phyloP scores from a whole-genome alignment of 176 grass and related monocot genomes.

The Raddia distichophylla region DNA sequence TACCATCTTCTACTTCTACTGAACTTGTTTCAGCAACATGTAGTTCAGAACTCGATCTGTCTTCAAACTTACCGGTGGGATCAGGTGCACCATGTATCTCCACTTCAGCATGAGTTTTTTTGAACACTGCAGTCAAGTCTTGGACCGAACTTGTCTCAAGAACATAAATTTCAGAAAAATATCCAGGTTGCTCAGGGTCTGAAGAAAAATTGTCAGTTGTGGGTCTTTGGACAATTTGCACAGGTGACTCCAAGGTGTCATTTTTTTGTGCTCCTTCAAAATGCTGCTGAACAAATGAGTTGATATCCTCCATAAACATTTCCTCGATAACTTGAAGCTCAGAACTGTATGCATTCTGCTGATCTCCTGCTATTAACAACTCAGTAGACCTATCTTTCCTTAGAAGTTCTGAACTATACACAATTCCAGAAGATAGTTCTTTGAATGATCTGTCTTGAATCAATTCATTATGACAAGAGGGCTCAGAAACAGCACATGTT shows the following conservation, averaged over 20 bases:
- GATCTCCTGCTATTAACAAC: neutral
- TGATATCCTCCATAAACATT: conserved; percentile 29
- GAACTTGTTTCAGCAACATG: too few species aligned
- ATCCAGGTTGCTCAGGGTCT: neutral
- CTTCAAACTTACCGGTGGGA: neutral
- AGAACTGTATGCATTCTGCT: neutral
- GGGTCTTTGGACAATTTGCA: neutral
- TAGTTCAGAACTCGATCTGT: neutral
- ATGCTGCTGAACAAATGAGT: conserved; percentile 16
- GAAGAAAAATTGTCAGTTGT: neutral
- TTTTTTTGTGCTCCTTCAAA: neutral
- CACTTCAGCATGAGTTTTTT: neutral
- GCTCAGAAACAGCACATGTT: neutral
- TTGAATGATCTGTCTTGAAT: neutral
- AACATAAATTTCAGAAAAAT: neutral
- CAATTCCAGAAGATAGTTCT: conserved; percentile 3
- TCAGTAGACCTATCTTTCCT: neutral
- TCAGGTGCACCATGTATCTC: neutral
- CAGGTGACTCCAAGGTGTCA: neutral
- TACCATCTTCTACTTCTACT: neutral
- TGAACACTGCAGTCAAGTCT: neutral
- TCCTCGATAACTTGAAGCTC: conserved; percentile 39
- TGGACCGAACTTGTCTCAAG: neutral
- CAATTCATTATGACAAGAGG: neutral
- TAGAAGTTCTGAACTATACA: neutral